Conservation (phyloP, 2,329 filamentous ascomycete species). For the Alternaria postmessia region DNA sequence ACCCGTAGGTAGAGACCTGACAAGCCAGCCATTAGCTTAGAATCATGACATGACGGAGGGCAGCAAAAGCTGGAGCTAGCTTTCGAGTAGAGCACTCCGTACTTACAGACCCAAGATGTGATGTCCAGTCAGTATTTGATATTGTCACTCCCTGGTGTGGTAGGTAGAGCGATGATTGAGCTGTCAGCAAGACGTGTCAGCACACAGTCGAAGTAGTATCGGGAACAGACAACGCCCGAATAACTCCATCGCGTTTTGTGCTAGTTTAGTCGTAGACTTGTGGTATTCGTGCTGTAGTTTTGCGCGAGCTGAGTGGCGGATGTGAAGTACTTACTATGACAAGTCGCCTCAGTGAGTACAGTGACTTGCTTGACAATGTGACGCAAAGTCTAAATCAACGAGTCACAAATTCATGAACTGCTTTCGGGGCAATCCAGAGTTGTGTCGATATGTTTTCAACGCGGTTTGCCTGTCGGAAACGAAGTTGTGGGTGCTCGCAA, state of each 20-base stretch:
- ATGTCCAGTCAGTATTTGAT: background rate
- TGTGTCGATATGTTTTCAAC: background rate
- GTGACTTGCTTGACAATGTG: constrained; percentile 30
- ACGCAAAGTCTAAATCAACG: constrained; percentile 25
- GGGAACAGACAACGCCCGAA: background rate
- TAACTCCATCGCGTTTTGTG: background rate
- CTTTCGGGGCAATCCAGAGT: background rate
- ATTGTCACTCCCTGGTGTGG: background rate
- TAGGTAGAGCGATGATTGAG: constrained; percentile 5
- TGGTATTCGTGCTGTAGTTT: background rate
- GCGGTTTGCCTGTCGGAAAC: constrained; percentile 14
- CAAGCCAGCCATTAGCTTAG: constrained; percentile 30
- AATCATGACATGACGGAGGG: constrained; percentile 9
- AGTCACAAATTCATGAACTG: constrained; percentile 25
- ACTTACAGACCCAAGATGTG: constrained; percentile 23
- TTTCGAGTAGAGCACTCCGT: background rate
- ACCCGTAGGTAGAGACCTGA: constrained; percentile 10
- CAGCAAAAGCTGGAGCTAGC: background rate
- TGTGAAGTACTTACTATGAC: constrained; percentile 34
- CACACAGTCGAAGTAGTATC: constrained; percentile 13
- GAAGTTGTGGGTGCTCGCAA: constrained; percentile 22
- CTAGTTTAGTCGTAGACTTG: background rate
- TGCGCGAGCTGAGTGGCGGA: constrained; percentile 12
- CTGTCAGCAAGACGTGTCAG: constrained; percentile 32
- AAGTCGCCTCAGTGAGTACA: constrained; percentile 24